Percentiles rank a stretch among this genome's conserved stretches.
Evolutionary conservation across 768 basidiomycete species (phyloP).

Genomic region (Panaeolus cyanescens): DNA sequence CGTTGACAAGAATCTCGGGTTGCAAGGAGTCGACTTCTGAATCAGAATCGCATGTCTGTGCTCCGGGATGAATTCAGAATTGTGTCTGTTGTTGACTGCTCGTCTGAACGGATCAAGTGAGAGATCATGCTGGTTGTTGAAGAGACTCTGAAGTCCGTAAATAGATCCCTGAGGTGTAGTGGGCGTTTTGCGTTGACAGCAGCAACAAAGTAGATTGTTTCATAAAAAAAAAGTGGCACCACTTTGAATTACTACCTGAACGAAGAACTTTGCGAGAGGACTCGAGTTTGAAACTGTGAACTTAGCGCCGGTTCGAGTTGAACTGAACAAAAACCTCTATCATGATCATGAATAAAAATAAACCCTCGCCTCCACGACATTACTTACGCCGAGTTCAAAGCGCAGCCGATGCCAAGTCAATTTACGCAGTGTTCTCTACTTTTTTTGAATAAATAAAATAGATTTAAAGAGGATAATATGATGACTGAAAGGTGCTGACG

Average conservation of each 20-base stretch:
- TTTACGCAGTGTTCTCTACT: background rate
- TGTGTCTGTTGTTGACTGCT: no score
- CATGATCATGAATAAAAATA: no score
- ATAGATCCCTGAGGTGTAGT: no score
- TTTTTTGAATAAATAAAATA: background rate
- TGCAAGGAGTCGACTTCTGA: background rate
- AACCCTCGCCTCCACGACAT: no score
- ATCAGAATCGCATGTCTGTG: no score
- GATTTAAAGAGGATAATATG: background rate
- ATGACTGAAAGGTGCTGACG: background rate
- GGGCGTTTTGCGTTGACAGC: background rate
- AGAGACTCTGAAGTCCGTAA: background rate
- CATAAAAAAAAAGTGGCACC: background rate
- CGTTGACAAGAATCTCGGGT: background rate
- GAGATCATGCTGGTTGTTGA: background rate
- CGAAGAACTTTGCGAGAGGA: no score
- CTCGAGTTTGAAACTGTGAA: no score
- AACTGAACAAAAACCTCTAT: no score
- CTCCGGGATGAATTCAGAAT: no score
- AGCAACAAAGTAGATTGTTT: background rate
- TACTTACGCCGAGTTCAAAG: no score
- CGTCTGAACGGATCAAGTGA: background rate
- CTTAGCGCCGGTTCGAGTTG: no score
- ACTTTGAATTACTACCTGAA: background rate
- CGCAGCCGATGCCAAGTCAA: background rate